Base-by-base conservation (phyloP, 768 basidiomycete genomes). In the Crassisporium funariophilum region DNA sequence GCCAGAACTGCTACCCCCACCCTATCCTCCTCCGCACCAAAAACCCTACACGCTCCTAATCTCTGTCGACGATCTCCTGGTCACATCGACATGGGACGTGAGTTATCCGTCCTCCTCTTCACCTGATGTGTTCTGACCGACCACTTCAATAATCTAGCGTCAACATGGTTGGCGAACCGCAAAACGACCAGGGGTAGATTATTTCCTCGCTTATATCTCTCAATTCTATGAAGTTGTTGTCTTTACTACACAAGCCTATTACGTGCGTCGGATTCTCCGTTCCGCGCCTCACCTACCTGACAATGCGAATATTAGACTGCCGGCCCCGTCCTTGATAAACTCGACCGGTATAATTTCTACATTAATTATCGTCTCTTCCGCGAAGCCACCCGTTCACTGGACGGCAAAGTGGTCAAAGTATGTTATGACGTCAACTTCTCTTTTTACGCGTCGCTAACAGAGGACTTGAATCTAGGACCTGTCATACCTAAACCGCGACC, bases 141-240 rank as follows among this genome's bases (percentile, higher is more conserved):
- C 23, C 9, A 7, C 23, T 35, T 38, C 45, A 45, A 24, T 40
- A 15, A 11, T 34, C 24, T 49, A 97, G 93, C 83, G 95, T 44
- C 82, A 91, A 70, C 78, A 91, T 58, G 97, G 97, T 41, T 99
- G 97, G 95, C 77, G 92, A 54, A 98, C 95, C 3, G 95, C 95
- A 4, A 99, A 98, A 70, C 84, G 97, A 24, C 95, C 97, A 1
- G 97, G 97, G 4, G 90, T 94, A 12, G 97, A 99, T 63, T 98
- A 99, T 70, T 99, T 99, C 80, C 76, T 99, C 24, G 95, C 83
- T 20, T 99, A 99, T 65, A 81, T 99, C 38, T 91, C 93, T 0
- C 95, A 98, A 61, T 99, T 98, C 73, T 99, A 93, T 64, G 97
- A 99, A 73, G 82, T 98, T 47, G 95, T 98, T 24, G 75, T 99